Base-by-base conservation (phyloP, 306 rosid species). In the Inga laurina region DNA sequence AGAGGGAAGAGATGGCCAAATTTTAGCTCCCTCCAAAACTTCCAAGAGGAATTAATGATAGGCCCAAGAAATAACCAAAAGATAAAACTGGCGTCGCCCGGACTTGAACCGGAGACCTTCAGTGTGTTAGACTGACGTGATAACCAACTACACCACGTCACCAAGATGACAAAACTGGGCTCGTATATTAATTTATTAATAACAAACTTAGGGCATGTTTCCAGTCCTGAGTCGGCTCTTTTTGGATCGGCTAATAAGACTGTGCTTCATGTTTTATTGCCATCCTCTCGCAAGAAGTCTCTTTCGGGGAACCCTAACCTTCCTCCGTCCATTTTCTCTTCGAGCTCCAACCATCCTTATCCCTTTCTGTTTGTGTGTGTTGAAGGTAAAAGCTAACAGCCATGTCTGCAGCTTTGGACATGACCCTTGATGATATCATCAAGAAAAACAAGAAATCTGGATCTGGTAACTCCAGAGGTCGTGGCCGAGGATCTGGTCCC, bases 111-210 rank as follows among this genome's bases (percentile, higher is more conserved):
- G 89, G 86, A 88, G 93, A 92, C 91, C 94, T 90, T 86, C 93
- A 90, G 94, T 92, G 98, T 96, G 94, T 93, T 96, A 96, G 94
- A 93, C 93, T 96, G 89, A 91, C 93, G 93, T 92, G 94, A 93
- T 91, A 91, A 96, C 97, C 95, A 93, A 82, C 90, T 88, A 82
- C 90, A 87, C 64, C 64, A 57, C 64, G 30, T 8, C 24, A 57
- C 30, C 30, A 18, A 5, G 0, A 1, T 19, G 61, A 18, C 0
- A 6, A 0, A 0, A 0, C 5, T 0, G 0, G 22, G 3, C 61
- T 2, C 61, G 19, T 19, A 51, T 15, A 0, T 4, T 49, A 4
- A 1, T 8, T 45, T 49, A 49, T 1, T 49, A 12, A 11, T 13
- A 51, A 15, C 16, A 48, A 13, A 14, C 0, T 0, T 15, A 16